Conservation (phyloP, 495 filamentous ascomycete species). For the Penicillium samsonianum region DNA sequence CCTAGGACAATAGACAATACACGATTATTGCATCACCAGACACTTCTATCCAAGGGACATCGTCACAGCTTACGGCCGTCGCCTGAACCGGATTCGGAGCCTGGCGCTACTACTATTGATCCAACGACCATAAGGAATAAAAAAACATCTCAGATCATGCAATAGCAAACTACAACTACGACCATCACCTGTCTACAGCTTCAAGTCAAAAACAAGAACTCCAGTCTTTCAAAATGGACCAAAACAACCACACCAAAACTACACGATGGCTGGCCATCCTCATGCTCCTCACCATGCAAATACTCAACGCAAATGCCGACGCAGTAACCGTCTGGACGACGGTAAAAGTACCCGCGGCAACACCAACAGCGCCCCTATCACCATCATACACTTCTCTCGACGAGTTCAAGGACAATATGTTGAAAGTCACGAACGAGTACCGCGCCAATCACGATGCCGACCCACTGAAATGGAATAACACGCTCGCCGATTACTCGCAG, state of each 20-base stretch:
- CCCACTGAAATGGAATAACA: conserved; percentile 64
- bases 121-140: neutral
- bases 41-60: neutral
- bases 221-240: neutral
- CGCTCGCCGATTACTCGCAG: conserved; percentile 56
- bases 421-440: conserved; percentile 69
- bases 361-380: conserved; percentile 33
- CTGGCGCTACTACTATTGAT: neutral
- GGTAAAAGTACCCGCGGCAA: conserved; percentile 24
- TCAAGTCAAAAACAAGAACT: neutral
- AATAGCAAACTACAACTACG: neutral
- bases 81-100: conserved; percentile 6
- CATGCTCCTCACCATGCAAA: neutral
- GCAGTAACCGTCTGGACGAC: conserved; percentile 16
- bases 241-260: neutral
- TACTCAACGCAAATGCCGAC: neutral
- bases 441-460: conserved; percentile 64
- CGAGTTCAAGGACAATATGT: conserved; percentile 57
- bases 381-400: conserved; percentile 50
- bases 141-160: neutral
- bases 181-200: neutral
- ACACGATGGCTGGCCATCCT: conserved; percentile 9
- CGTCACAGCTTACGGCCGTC: conserved; percentile 1
- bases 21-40: neutral
- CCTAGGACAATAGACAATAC: conserved; percentile 4